These are phyloP conservation scores for Suhomyces xylopsoci DNA, from an alignment of 805 yeast genomes.

Conservation along the genomic window DNA sequence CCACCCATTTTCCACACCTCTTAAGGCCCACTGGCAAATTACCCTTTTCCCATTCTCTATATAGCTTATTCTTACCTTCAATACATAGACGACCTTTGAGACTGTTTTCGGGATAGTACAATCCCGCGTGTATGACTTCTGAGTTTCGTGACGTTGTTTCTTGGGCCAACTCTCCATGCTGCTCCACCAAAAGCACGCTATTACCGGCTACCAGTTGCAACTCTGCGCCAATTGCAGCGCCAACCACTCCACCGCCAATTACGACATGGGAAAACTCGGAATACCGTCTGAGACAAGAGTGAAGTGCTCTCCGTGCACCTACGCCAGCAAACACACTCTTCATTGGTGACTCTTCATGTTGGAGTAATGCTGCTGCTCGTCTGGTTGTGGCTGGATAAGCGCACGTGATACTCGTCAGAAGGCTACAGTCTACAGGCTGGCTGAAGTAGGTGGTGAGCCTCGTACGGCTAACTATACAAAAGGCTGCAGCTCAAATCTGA, in stretches of 20 bases:
- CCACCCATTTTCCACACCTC: conserved; percentile 81
- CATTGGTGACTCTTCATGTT: neutral
- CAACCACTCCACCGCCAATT: conserved; percentile 84
- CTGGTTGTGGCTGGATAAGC: neutral
- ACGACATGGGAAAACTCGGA: conserved; percentile 67
- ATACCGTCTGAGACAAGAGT: neutral
- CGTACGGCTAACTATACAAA: neutral
- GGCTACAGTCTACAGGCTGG: neutral
- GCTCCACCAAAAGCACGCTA: conserved; percentile 65
- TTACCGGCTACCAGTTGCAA: conserved; percentile 45
- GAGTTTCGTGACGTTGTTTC: conserved; percentile 90
- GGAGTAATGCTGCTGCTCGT: neutral
- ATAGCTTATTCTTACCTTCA: conserved; percentile 68
- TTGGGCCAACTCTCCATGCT: conserved; percentile 60
- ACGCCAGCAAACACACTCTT: neutral
- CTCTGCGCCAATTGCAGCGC: conserved; percentile 76
- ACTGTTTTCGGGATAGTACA: conserved; percentile 70
- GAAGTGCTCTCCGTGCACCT: neutral
- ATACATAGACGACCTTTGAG: conserved; percentile 71
- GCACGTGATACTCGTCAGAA: neutral
- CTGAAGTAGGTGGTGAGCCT: neutral
- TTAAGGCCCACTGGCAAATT: conserved; percentile 46
- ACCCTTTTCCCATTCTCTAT: conserved; percentile 43
- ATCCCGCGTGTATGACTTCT: conserved; percentile 90
- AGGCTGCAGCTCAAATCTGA: neutral